Evolutionary conservation across 1,284 basidiomycete genomes (phyloP).

Genomic region (Pyrrhoderma lamaoense): DNA sequence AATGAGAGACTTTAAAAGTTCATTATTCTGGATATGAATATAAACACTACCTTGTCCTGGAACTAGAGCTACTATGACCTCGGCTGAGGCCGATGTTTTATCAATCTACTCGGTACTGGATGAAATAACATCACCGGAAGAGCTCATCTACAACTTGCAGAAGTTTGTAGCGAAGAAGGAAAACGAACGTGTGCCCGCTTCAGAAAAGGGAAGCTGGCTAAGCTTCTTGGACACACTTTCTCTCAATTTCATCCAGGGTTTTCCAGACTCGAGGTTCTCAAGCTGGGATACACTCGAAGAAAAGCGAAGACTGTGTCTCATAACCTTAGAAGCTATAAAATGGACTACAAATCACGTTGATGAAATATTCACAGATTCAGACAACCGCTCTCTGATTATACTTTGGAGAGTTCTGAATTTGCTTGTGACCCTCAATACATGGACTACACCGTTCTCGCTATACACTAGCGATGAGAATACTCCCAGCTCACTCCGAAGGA

Average conservation of each 20-base stretch:
- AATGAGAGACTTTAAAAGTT: neutral
- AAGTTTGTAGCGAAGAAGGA: constrained; percentile 35
- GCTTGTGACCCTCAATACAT: constrained; percentile 47
- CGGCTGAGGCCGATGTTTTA: too few species aligned
- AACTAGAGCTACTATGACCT: too few species aligned
- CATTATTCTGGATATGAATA: neutral
- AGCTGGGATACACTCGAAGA: constrained; percentile 50
- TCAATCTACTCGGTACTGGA: constrained; percentile 33
- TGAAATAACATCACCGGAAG: constrained; percentile 34
- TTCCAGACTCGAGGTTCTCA: constrained; percentile 37
- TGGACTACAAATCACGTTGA: constrained; percentile 42
- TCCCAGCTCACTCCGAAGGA: constrained; percentile 3
- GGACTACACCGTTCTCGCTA: constrained; percentile 27
- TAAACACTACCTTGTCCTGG: constrained; percentile 6
- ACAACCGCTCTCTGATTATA: constrained; percentile 39
- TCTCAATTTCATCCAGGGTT: constrained; percentile 43
- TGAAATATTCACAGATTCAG: constrained; percentile 40
- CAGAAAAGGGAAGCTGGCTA: constrained; percentile 29
- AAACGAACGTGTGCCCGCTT: constrained; percentile 25
- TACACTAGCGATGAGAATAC: neutral
- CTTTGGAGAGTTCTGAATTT: constrained; percentile 46
- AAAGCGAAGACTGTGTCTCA: constrained; percentile 46
- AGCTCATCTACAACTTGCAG: constrained; percentile 39
- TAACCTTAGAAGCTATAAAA: constrained; percentile 46
- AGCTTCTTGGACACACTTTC: constrained; percentile 44